Evolutionary conservation across 257 asterid genomes (phyloP), one percentile per base, ranked within the genome.

Genomic region (Primulina tabacum): DNA sequence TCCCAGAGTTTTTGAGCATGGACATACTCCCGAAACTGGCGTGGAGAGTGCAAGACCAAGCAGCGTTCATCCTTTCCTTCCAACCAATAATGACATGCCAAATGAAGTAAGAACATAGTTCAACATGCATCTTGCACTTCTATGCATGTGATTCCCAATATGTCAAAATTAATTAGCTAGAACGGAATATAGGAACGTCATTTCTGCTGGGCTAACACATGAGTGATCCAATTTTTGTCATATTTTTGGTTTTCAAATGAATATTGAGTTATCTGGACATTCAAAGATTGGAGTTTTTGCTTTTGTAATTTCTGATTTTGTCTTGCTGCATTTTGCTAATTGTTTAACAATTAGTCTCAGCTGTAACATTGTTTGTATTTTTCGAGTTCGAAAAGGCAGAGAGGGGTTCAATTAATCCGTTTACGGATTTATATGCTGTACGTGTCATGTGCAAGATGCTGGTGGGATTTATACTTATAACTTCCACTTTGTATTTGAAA

Each of bases 61-160:
- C 64, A 81, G 76, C 64, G 82, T 82, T 71, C 86, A 81, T 77
- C 89, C 86, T 68, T 77, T 83, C 75, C 85, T 89, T 65, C 76
- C 77, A 60, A 79, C 63, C 62, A 80, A 71, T 64, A 50, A 34
- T 78, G 77, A 56, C 73, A 79, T 76, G 72, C 87, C 82, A 53
- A 83, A 85, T 68, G 90, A 88, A 82, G 98, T 87, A 85, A 72
- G 80, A 32, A 73, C 73, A 16, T 12, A 52, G 47, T 60, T 70
- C 67, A 11, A 37, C 21, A 52, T 67, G 72, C 47, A 66, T 61
- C 52, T 71, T 73, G 64, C 21, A 56, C 69, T 67, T 64, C 28
- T 38, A 7, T 65, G 32, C 16, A 9, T 68, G 62, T 65, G 40
- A 24, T 35, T 52, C 8, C 9, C 58, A n/a, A 1, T 47, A n/a